Evolutionary conservation across 2,329 filamentous ascomycete genomes (phyloP).

Genomic region (Cercospora berteroae): DNA sequence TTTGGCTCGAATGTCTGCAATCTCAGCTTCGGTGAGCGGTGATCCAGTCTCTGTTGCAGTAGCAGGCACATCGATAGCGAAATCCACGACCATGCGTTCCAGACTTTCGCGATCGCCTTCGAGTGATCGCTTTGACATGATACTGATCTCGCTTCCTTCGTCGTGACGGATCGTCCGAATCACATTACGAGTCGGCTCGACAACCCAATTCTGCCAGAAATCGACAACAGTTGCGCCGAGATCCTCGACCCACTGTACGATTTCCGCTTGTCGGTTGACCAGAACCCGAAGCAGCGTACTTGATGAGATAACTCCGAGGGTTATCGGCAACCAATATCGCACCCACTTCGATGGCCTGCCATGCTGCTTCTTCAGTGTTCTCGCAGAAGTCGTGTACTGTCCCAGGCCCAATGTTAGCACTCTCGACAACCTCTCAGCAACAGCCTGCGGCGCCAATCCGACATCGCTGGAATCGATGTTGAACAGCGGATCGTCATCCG

Average conservation of each 20-base stretch:
- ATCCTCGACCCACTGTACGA: conserved; percentile 75
- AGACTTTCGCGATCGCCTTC: conserved; percentile 86
- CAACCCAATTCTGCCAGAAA: conserved; percentile 96
- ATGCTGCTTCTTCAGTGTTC: conserved; percentile 58
- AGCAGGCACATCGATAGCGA: conserved; percentile 77
- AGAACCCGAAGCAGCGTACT: conserved; percentile 81
- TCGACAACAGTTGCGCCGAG: conserved; percentile 76
- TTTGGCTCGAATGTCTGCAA: conserved; percentile 71
- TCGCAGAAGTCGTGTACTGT: conserved; percentile 60
- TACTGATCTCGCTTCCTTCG: conserved; percentile 85
- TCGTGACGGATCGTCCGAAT: conserved; percentile 92
- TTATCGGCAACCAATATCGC: conserved; percentile 84
- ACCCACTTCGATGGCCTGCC: conserved; percentile 73
- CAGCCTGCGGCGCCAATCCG: conserved; percentile 48
- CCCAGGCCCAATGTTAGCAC: conserved; percentile 70
- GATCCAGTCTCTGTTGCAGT: conserved; percentile 48
- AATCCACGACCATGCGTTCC: conserved; percentile 97
- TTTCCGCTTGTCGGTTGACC: conserved; percentile 70
- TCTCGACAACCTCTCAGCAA: conserved; percentile 65
- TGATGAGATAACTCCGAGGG: conserved; percentile 71
- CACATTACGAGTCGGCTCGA: conserved; percentile 79
- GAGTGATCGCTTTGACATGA: conserved; percentile 92
- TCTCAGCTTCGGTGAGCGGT: conserved; percentile 63
- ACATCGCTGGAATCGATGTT: conserved; percentile 37
- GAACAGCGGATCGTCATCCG: conserved; percentile 52